Base-by-base conservation (phyloP, 2,329 filamentous ascomycete species). In the Rhinocladiella mackenziei region DNA sequence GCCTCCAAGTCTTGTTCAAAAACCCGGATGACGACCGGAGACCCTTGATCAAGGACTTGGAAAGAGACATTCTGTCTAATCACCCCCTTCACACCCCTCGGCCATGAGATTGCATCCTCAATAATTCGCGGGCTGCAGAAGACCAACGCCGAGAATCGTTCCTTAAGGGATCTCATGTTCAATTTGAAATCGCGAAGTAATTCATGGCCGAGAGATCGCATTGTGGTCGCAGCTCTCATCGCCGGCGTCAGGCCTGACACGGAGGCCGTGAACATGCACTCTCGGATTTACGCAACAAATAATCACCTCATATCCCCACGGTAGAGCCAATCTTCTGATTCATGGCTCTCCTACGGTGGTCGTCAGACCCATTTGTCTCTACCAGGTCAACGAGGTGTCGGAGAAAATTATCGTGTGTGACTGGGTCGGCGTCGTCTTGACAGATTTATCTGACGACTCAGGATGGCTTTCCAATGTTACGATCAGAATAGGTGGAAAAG, bases 251-350 rank as follows among this genome's bases (percentile, higher is more conserved):
- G 22, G 29, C 38, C 38, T 5, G 38, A 41, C 11, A 9, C 33
- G 22, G 38, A 41, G 5, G 38, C 29, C 4, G 38, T 33, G 10
- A 33, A 41, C 29, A 41, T 41, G 38, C 26, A 41, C 15, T 13
- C 28, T 2, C 38, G 38, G 13, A 31, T 15, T 41, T 9, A 23
- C 20, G 13, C 28, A 32, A 15, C 38, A 41, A 17, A 41, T 33
- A n/a, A 32, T 41, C 11, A 14, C 28, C 2, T 41, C 38, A 4
- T 41, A 41, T 13, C 18, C 9, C 11, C 7, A n/a, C 7, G n/a
- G 32, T 20, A 23, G 19, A 9, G 28, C 11, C 3, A 18, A 17
- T 6, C n/a, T 41, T 8, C 19, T 41, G 15, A 23, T 41, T 14
- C 38, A 41, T 6, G 38, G 38, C 9, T 23, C 28, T n/a, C 38